Base-by-base conservation (phyloP, 2,329 filamentous ascomycete species). In the Spiromastix sp. region DNA sequence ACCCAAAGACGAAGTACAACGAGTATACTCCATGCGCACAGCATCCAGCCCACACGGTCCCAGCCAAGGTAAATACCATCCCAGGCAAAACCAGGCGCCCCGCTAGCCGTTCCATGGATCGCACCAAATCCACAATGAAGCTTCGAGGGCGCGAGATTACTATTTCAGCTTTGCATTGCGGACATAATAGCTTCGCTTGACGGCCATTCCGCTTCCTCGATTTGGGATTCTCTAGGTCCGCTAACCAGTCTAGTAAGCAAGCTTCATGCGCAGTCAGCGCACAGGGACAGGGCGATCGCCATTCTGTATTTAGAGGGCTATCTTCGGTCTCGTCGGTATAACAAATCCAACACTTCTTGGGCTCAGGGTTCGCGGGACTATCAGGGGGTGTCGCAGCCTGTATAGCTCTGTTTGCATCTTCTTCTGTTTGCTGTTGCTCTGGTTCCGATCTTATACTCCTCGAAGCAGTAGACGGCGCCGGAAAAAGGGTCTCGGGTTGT, bases 221-320 rank as follows among this genome's bases (percentile, higher is more conserved):
- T 24, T 64, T 70, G 2, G 73, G 72, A 15, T 72, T 67, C 60
- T 95, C 86, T 52, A 85, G 75, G 53, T 94, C 85, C n/a, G 84
- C 81, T 12, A 96, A 81, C 87, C 87, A 98, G 50, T 85, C 81
- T 25, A 96, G 69, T 45, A 96, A 71, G 55, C 87, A 94, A 41
- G 77, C 74, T 56, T 96, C 86, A 56, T 98, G 91, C 1, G 87
- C 91, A 37, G 84, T 83, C 25, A 98, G 70, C 9, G 84, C 86
- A 60, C 91, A 98, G 1, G 81, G 81, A 55, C 91, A 98, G 2
- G 91, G 87, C 36, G 81, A 83, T 29, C 85, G 78, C 89, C 91
- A 98, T 46, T 71, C 68, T 2, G 69, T 68, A 17, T 71, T 71
- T 9, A 68, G 66, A 6, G 71, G 70, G 15, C 56, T 59, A 38